A percentile compares a stretch with the other conserved stretches of the same genome.
Conservation (phyloP, 2,329 filamentous ascomycete genomes). For the Pseudogymnoascus sp. region DNA sequence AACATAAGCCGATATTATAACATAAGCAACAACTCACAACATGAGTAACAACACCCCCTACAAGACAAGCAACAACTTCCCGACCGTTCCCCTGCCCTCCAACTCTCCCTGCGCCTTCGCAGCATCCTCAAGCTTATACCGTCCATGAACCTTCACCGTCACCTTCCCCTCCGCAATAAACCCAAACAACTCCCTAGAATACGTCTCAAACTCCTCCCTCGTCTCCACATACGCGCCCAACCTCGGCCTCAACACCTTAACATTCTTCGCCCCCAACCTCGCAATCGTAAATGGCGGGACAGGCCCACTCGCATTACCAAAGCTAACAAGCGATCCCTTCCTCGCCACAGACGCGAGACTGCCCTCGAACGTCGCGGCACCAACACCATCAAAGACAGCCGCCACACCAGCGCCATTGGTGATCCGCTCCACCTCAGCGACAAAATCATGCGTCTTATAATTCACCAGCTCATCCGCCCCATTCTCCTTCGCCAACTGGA, state of each 20-base stretch:
- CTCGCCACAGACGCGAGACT: constrained; percentile 65
- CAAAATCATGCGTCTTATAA: constrained; percentile 55
- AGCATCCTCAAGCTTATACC: constrained; percentile 69
- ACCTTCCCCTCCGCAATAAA: constrained; percentile 63
- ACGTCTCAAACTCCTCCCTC: constrained; percentile 63
- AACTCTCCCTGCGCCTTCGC: constrained; percentile 68
- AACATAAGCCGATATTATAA: neutral
- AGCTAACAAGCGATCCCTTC: constrained; percentile 71
- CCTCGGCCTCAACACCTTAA: constrained; percentile 67
- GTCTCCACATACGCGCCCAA: constrained; percentile 64
- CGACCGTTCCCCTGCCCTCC: constrained; percentile 73
- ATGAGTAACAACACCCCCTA: constrained; percentile 26
- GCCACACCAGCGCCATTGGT: constrained; percentile 66
- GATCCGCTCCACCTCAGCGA: constrained; percentile 55
- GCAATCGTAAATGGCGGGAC: constrained; percentile 58
- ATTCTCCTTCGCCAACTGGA: constrained; percentile 57
- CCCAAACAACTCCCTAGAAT: constrained; percentile 64
- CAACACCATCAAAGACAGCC: constrained; percentile 80
- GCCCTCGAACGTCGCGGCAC: constrained; percentile 75
- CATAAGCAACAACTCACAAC: neutral
- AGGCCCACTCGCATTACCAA: constrained; percentile 73
- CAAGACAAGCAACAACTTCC: constrained; percentile 70
- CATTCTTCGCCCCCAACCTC: constrained; percentile 64
- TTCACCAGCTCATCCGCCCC: constrained; percentile 69
- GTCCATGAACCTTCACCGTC: constrained; percentile 65